Conservation (phyloP, 768 basidiomycete genomes). For the Tulasnella sp. region DNA sequence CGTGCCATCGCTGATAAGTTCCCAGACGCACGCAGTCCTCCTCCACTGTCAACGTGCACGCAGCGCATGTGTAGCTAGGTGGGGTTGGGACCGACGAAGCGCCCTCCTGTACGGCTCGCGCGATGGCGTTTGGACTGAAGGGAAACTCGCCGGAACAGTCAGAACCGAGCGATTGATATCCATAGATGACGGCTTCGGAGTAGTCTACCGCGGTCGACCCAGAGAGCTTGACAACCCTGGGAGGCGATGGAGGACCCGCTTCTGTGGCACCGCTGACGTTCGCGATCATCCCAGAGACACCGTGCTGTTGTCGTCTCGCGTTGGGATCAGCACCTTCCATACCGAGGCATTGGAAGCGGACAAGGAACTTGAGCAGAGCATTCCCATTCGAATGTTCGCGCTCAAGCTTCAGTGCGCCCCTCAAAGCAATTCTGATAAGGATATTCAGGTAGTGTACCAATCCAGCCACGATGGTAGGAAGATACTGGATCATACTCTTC, state of each 20-base stretch:
- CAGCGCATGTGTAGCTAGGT: conserved; percentile 76
- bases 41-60: conserved; percentile 86
- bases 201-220: conserved; percentile 54
- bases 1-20: conserved; percentile 96
- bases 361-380: conserved; percentile 85
- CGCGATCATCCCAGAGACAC: conserved; percentile 10
- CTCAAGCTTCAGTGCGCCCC: conserved; percentile 92
- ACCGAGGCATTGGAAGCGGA: conserved; percentile 87
- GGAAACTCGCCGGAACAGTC: conserved; percentile 85
- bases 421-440: conserved; percentile 94
- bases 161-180: conserved; percentile 86
- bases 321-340: conserved; percentile 78
- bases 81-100: conserved; percentile 29
- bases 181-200: conserved; percentile 85
- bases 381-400: conserved; percentile 77
- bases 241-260: conserved; percentile 47
- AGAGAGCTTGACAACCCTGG: conserved; percentile 30
- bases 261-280: conserved; percentile 33
- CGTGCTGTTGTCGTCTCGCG: conserved; percentile 57
- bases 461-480: conserved; percentile 96
- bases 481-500: conserved; percentile 95
- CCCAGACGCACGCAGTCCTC: conserved; percentile 95
- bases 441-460: conserved; percentile 99
- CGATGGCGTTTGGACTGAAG: conserved; percentile 45
- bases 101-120: conserved; percentile 29